Base-by-base conservation (phyloP, 2,329 filamentous ascomycete genomes). In the Botrytis fragariae region DNA sequence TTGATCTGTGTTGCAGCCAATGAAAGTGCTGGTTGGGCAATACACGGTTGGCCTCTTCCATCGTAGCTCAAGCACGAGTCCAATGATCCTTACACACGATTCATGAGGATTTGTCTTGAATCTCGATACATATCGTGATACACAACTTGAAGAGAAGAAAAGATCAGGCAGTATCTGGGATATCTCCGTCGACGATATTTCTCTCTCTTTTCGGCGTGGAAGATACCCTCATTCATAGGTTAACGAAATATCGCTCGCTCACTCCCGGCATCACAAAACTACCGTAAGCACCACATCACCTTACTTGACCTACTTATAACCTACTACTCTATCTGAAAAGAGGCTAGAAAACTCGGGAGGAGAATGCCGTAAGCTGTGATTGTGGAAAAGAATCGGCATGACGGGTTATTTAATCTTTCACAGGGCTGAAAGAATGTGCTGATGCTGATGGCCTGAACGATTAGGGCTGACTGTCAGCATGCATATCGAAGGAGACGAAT, bases 381-480 rank as follows among this genome's bases (percentile, higher is more conserved):
- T 32, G 9, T 42, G 48, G 54, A 32, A 25, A 57, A 44, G n/a
- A 6, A 3, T 68, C n/a, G n/a, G 48, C 32, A 57, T 57, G 48
- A 42, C 37, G 18, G 22, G 10, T 68, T 54, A 18, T 37, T 57
- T 54, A 32, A 32, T 42, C 54, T 42, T 42, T 44, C 44, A 57
- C 69, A 72, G 69, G 69, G 69, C 69, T 72, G 69, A 72, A 25
- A 42, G 29, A 67, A 25, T 57, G 42, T 64, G 60, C 60, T 65
- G 69, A 65, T 45, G 29, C 54, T 70, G 54, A 48, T 37, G 57
- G 39, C 10, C 51, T 45, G 44, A 22, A 51, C 20, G 42, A 74
- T 74, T 75, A 75, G 73, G 74, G 74, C 74, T 75, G 74, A 76
- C 72, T 59, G 73, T 68, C 37, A 59, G 39, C 60, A 71, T 35